A percentile compares a stretch with the other conserved stretches of the same genome.
phyloP scores from a whole-genome alignment of 1,139 yeast species.

The Candida pseudoviswanathii region DNA sequence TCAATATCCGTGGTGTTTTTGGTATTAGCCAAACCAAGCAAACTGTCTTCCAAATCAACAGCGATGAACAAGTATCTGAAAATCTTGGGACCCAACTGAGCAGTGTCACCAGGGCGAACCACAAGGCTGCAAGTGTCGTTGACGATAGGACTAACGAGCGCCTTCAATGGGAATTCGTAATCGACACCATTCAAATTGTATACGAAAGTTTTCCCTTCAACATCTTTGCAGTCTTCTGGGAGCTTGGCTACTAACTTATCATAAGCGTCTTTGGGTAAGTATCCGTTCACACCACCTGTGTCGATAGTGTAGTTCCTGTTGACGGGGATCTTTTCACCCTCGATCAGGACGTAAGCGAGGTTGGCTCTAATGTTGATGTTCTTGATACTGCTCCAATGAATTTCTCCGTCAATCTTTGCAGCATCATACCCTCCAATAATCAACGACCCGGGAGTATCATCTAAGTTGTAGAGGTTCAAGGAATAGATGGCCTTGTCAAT shows the following conservation, averaged over 20 bases:
- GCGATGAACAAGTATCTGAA: conserved; percentile 9
- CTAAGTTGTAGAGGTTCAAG: conserved; percentile 4
- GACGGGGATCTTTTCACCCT: conserved; percentile 2
- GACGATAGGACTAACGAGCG: not conserved
- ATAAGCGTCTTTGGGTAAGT: conserved; percentile 3
- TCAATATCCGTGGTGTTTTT: conserved; percentile 8
- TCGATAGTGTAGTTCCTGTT: not conserved
- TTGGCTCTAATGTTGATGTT: conserved; percentile 3
- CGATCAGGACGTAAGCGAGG: conserved; percentile 1
- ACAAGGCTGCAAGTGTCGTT: not conserved
- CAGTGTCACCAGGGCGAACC: not conserved
- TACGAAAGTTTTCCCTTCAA: conserved; percentile 6
- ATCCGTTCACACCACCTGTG: conserved; percentile 5
- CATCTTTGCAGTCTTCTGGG: no score
- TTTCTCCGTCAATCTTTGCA: conserved; percentile 8
- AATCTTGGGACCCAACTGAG: conserved; percentile 5
- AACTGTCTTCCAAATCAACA: conserved; percentile 3
- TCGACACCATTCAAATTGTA: conserved; percentile 7
- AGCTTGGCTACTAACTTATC: conserved; percentile 6
- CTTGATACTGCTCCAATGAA: conserved; percentile 5
- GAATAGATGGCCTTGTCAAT: conserved; percentile 9
- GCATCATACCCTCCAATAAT: conserved; percentile 9
- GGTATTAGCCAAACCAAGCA: conserved; percentile 4
- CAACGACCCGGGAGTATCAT: conserved; percentile 5
- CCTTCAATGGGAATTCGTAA: conserved; percentile 6